Conservation (phyloP, 164 flowering plant genomes). For the Sextonia rubra region DNA sequence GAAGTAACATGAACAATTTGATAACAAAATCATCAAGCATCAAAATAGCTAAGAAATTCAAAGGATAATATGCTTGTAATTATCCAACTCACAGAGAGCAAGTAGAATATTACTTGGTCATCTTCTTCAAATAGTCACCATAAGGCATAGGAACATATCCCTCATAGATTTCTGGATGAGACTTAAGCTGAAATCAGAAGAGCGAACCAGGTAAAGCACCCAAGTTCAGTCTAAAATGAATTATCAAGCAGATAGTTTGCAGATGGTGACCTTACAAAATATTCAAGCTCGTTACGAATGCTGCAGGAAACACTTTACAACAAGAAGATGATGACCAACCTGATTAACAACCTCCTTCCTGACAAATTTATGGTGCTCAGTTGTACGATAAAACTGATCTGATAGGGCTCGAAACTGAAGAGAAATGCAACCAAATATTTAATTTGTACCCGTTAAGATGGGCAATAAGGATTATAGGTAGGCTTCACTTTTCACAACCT, state of each 20-base stretch:
- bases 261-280: not conserved
- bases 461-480: no score
- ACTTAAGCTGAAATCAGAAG: slow-evolving; percentile 44
- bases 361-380: slow-evolving; percentile 79
- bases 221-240: not conserved
- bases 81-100: not conserved
- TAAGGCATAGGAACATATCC: slow-evolving; percentile 92
- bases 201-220: not conserved
- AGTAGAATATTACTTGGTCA: slow-evolving; percentile 51
- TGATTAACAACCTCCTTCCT: slow-evolving; percentile 67
- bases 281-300: not conserved
- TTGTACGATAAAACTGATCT: slow-evolving; percentile 82
- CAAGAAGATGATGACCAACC: slow-evolving; percentile 34
- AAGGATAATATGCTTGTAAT: not conserved
- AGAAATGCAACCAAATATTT: slow-evolving; percentile 1
- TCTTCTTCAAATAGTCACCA: slow-evolving; percentile 73
- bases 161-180: slow-evolving; percentile 56
- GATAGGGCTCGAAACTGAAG: slow-evolving; percentile 85
- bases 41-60: not conserved
- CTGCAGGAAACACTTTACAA: not conserved
- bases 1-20: slow-evolving; percentile 8
- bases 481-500: no score
- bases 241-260: not conserved
- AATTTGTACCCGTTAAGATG: no score
- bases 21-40: not conserved